Evolutionary conservation across 23 red algal species (phyloP).

Genomic region (Agarophyton chilense): DNA sequence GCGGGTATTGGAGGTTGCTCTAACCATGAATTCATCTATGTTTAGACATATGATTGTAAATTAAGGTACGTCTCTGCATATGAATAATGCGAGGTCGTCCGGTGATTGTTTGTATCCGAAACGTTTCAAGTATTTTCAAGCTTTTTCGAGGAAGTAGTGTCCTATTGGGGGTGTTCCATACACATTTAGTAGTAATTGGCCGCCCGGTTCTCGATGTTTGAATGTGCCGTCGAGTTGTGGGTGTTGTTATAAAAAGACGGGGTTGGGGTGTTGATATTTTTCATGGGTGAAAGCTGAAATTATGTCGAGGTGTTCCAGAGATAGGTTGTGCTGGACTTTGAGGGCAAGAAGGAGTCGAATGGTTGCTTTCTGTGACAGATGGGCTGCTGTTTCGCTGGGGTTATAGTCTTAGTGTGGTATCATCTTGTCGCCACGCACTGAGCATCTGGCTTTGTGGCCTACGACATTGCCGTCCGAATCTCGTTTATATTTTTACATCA

Average conservation of each 20-base stretch:
- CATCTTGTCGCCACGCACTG: not conserved
- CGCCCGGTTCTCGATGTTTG: too few relatives aligned
- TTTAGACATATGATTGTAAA: conserved; percentile 14
- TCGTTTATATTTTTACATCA: conserved; percentile 12
- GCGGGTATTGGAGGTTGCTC: not conserved
- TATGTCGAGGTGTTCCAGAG: not conserved
- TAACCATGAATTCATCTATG: not conserved
- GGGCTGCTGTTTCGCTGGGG: not conserved
- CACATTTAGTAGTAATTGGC: too few relatives aligned
- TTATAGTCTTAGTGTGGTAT: not conserved
- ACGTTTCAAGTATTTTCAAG: too few relatives aligned
- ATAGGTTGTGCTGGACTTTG: not conserved
- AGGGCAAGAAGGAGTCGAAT: not conserved
- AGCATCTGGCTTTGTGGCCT: conserved; percentile 24
- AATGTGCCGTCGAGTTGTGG: too few relatives aligned
- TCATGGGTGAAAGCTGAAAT: conserved; percentile 6
- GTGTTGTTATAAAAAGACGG: too few relatives aligned
- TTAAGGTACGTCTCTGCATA: too few relatives aligned
- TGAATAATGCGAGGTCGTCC: too few relatives aligned
- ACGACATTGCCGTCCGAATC: not conserved
- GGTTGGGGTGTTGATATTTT: too few relatives aligned
- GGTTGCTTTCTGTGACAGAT: not conserved
- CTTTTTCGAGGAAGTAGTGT: too few relatives aligned
- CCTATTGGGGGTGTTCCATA: too few relatives aligned
- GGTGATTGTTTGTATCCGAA: too few relatives aligned